A percentile compares a stretch with the other conserved stretches of the same genome.
Conservation (phyloP, 176 grass and related monocot species). For the Triticum urartu region DNA sequence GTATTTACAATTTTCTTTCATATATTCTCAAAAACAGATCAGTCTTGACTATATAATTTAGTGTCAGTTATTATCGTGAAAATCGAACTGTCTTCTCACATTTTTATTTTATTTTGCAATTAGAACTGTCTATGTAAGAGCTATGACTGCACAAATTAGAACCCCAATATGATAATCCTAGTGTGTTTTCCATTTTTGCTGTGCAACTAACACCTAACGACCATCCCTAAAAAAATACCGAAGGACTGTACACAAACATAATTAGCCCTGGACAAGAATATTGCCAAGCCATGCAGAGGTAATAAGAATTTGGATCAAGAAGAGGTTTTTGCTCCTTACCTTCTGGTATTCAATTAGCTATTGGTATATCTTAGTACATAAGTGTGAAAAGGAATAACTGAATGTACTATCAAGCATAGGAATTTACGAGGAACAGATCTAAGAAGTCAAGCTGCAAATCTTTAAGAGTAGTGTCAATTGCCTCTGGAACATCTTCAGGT, state of each 20-base stretch:
- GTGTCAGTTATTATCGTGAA: neutral
- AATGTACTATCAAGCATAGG: neutral
- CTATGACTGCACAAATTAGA: neutral
- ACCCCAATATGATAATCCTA: neutral
- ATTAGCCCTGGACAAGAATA: neutral
- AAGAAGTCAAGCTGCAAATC: slow-evolving; percentile 48
- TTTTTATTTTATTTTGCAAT: too few species aligned
- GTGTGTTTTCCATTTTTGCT: neutral
- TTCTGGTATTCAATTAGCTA: neutral
- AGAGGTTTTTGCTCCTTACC: neutral
- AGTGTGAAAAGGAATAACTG: neutral
- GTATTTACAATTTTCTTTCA: too few species aligned
- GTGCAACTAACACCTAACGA: neutral
- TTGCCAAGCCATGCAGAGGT: neutral
- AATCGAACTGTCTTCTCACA: neutral
- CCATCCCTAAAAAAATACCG: too few species aligned
- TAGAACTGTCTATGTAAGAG: neutral
- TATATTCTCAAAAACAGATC: too few species aligned
- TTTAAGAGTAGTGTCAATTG: slow-evolving; percentile 11
- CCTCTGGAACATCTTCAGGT: slow-evolving; percentile 41
- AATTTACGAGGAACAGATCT: slow-evolving; percentile 41
- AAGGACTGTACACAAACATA: neutral
- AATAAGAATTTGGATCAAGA: neutral
- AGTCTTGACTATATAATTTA: too few species aligned
- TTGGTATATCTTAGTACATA: neutral